Evolutionary conservation across 495 filamentous ascomycete genomes (phyloP).

Genomic region (Penicillium samsonianum): DNA sequence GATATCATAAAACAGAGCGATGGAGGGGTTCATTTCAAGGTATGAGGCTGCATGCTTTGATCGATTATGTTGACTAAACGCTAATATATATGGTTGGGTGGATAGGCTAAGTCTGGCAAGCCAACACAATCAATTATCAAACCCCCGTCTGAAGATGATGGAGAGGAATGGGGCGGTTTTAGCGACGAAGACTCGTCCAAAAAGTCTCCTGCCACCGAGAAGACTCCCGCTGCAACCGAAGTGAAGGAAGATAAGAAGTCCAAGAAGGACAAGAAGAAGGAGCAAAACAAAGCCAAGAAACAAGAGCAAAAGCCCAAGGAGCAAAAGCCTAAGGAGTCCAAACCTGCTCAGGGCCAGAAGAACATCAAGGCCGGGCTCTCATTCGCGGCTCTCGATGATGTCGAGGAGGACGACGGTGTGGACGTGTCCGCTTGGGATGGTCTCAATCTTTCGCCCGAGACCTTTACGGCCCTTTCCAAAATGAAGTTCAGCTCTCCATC

Average conservation of each 20-base stretch:
- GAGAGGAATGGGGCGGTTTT: conserved; percentile 61
- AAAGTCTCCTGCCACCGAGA: conserved; percentile 19
- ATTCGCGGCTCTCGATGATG: conserved; percentile 44
- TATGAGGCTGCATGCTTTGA: conserved; percentile 23
- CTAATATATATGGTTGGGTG: conserved; percentile 4
- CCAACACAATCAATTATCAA: conserved; percentile 42
- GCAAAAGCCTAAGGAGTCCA: conserved; percentile 36
- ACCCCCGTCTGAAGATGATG: conserved; percentile 25
- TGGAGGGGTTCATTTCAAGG: conserved; percentile 50
- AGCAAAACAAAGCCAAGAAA: conserved; percentile 18
- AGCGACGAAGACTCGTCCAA: conserved; percentile 42
- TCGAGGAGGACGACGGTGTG: conserved; percentile 46
- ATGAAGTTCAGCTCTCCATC: conserved; percentile 80
- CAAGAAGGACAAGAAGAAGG: conserved; percentile 27
- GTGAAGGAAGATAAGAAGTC: conserved; percentile 23
- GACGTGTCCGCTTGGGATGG: conserved; percentile 73
- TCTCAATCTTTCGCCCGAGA: conserved; percentile 67
- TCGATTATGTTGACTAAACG: not conserved
- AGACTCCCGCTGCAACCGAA: conserved; percentile 23
- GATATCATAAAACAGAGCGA: conserved; percentile 61
- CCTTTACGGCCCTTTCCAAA: conserved; percentile 71
- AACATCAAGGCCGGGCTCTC: conserved; percentile 37
- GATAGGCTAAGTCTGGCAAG: conserved; percentile 40
- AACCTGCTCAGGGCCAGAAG: conserved; percentile 21
- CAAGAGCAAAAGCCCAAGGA: conserved; percentile 32